A percentile compares a stretch with the other conserved stretches of the same genome.
These are phyloP conservation scores for Ophiostoma piceae DNA, from an alignment of 2,329 filamentous ascomycete genomes.

Conservation along the genomic window DNA sequence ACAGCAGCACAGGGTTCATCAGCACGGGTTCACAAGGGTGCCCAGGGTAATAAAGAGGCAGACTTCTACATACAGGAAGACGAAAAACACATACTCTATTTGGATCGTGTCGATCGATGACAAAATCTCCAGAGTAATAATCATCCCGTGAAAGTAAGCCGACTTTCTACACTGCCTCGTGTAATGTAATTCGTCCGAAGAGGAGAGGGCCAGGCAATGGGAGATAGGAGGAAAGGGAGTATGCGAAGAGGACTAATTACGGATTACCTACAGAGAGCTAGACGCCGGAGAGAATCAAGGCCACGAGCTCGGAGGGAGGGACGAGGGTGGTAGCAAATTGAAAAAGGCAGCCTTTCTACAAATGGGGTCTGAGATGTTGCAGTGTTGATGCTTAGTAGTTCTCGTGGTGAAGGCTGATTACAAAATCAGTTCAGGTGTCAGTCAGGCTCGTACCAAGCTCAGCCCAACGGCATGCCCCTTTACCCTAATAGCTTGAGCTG, in stretches of 20 bases:
- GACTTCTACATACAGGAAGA: background rate
- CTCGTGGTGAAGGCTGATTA: too few relatives aligned
- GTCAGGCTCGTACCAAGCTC: background rate
- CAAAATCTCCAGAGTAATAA: background rate
- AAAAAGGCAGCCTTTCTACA: background rate
- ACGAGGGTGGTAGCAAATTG: background rate
- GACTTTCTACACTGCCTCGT: background rate
- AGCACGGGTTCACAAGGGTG: background rate
- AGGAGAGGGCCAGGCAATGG: background rate
- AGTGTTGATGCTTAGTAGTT: background rate
- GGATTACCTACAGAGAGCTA: background rate
- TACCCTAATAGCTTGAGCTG: background rate
- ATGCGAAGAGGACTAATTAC: background rate
- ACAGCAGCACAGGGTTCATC: background rate
- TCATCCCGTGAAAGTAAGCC: background rate
- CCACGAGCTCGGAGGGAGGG: background rate
- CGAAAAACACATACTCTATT: background rate
- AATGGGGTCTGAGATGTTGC: background rate
- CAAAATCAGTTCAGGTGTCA: background rate
- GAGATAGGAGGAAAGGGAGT: background rate
- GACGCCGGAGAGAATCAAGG: background rate
- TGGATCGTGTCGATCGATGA: background rate
- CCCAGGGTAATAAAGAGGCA: background rate
- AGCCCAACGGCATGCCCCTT: background rate
- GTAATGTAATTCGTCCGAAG: background rate